phyloP scores from a whole-genome alignment of 331 rosid species.

The Cucumis variabilis region DNA sequence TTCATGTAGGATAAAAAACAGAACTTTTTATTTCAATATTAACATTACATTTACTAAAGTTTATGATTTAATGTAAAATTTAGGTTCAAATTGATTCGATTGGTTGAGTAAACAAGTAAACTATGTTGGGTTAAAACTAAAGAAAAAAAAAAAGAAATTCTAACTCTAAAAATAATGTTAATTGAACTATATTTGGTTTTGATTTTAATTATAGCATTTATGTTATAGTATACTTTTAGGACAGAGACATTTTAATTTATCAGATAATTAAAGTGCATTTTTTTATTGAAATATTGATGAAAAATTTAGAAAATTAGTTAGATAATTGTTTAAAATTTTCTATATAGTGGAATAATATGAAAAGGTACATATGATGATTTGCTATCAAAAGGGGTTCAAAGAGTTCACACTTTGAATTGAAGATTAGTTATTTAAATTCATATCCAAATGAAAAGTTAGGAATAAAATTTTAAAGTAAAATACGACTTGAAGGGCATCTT shows the following conservation, averaged over 20 bases:
- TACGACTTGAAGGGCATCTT: neutral
- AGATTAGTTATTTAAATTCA: neutral
- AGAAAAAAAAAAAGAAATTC: no score
- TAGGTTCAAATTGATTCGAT: no score
- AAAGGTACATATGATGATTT: neutral
- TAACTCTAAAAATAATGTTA: no score
- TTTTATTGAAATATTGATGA: neutral
- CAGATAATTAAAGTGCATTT: neutral
- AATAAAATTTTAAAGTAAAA: neutral
- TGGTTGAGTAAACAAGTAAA: no score
- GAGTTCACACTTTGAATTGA: neutral
- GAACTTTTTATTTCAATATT: no score
- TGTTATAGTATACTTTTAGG: neutral
- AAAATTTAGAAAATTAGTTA: neutral
- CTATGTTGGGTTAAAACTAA: no score
- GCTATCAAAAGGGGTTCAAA: neutral
- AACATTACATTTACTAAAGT: no score
- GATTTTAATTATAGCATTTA: no score
- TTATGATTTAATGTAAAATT: no score
- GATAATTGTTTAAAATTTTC: neutral
- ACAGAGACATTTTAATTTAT: no score
- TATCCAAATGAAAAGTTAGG: neutral
- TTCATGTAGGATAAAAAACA: no score
- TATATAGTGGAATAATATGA: neutral
- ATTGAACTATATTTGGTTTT: no score